These are phyloP conservation scores for Wickerhamiella kazuoi DNA, from an alignment of 805 yeast species.

Conservation along the genomic window DNA sequence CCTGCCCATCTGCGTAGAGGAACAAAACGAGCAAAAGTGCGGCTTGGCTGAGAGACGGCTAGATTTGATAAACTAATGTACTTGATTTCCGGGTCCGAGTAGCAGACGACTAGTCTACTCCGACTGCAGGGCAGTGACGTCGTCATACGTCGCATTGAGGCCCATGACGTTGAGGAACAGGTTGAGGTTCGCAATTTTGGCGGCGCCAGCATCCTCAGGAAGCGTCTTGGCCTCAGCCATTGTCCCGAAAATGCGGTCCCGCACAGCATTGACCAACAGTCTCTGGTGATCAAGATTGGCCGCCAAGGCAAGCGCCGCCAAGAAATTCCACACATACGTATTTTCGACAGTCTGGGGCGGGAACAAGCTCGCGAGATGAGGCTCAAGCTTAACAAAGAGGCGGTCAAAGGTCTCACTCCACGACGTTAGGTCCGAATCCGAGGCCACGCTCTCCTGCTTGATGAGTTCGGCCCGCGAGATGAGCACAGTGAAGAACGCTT, in stretches of 20 bases:
- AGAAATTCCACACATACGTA: conserved; percentile 88
- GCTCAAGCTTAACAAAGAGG: conserved; percentile 61
- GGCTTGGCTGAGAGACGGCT: too few relatives aligned
- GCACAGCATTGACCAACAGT: conserved; percentile 80
- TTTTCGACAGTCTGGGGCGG: conserved; percentile 54
- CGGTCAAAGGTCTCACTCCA: conserved; percentile 76
- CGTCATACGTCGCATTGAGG: conserved; percentile 74
- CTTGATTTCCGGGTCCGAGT: too few relatives aligned
- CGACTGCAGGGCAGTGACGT: conserved; percentile 61
- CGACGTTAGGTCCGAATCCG: conserved; percentile 26
- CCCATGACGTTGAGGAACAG: conserved; percentile 94
- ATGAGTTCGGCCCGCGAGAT: conserved; percentile 84
- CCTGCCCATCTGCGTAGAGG: too few relatives aligned
- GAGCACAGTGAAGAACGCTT: conserved; percentile 73
- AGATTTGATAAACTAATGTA: too few relatives aligned
- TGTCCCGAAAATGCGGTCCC: conserved; percentile 82
- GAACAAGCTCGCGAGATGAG: conserved; percentile 60
- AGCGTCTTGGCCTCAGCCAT: conserved; percentile 53
- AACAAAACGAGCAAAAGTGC: too few relatives aligned
- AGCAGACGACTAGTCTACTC: too few relatives aligned
- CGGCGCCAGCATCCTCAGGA: conserved; percentile 33
- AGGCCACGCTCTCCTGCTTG: conserved; percentile 54
- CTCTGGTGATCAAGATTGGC: conserved; percentile 80
- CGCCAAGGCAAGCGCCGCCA: conserved; percentile 83
- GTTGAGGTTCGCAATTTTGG: conserved; percentile 63